Evolutionary conservation across 768 basidiomycete species (phyloP).

Genomic region (Pleurotus citrinopileatus): DNA sequence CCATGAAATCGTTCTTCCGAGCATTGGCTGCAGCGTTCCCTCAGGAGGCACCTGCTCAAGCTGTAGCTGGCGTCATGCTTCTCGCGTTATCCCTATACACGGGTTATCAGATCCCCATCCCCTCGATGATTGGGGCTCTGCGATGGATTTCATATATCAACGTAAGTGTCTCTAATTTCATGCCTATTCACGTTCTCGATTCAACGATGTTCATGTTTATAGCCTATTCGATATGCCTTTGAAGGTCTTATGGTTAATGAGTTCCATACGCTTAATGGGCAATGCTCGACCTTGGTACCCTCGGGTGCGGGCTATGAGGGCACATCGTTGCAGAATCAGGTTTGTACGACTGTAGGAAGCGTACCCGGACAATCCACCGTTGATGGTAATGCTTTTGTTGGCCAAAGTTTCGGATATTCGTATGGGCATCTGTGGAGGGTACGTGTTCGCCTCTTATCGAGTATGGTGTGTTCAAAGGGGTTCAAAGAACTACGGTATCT

Average conservation of each 20-base stretch:
- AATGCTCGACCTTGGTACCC: constrained; percentile 57
- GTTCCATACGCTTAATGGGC: constrained; percentile 66
- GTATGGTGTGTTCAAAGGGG: background rate
- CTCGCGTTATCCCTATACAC: constrained; percentile 25
- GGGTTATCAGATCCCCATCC: constrained; percentile 41
- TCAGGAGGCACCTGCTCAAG: constrained; percentile 59
- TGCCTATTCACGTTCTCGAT: background rate
- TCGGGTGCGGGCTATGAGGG: constrained; percentile 60
- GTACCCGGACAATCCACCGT: constrained; percentile 56
- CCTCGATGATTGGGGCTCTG: constrained; percentile 66
- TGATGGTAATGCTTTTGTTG: constrained; percentile 51
- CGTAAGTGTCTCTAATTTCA: constrained; percentile 24
- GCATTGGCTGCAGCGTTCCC: constrained; percentile 57
- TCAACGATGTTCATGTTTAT: constrained; percentile 20
- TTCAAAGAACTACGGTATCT: constrained; percentile 65
- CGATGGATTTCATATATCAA: constrained; percentile 68
- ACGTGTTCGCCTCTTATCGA: constrained; percentile 11
- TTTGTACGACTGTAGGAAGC: constrained; percentile 71
- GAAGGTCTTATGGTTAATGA: constrained; percentile 79
- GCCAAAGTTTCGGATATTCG: constrained; percentile 46
- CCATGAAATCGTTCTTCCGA: constrained; percentile 79
- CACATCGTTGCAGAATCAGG: constrained; percentile 62
- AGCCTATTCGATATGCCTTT: constrained; percentile 72
- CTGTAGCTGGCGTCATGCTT: constrained; percentile 46
- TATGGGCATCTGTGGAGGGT: constrained; percentile 41